These are phyloP conservation scores for Meyerozyma elateridarum DNA, from an alignment of 1,139 yeast genomes.

Conservation along the genomic window DNA sequence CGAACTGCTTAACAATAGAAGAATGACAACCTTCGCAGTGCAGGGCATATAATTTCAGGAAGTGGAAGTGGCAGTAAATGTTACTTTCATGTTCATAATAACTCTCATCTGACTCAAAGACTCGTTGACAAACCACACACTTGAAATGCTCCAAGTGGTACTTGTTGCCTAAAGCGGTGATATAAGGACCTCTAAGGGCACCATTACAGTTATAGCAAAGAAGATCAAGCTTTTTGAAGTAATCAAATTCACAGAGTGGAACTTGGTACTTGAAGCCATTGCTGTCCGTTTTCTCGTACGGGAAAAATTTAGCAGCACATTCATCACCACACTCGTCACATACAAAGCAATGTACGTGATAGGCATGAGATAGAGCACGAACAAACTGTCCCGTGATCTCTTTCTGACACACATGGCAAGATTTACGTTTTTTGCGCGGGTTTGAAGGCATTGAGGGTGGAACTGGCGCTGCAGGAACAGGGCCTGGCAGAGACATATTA, in stretches of 20 bases:
- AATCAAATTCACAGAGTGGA: constrained; percentile 90
- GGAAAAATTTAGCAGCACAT: constrained; percentile 72
- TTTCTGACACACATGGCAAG: constrained; percentile 60
- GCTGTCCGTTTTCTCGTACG: constrained; percentile 40
- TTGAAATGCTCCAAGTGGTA: constrained; percentile 95
- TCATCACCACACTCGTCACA: constrained; percentile 78
- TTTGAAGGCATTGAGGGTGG: constrained; percentile 2
- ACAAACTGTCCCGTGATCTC: constrained; percentile 79
- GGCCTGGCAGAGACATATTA: background rate
- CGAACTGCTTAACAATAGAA: constrained; percentile 90
- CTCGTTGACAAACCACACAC: constrained; percentile 81
- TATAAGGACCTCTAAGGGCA: constrained; percentile 89
- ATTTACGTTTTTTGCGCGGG: constrained; percentile 27
- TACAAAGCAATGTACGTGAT: constrained; percentile 82
- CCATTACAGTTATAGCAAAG: constrained; percentile 80
- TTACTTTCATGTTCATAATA: constrained; percentile 83
- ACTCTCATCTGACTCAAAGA: constrained; percentile 89
- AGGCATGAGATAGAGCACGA: constrained; percentile 74
- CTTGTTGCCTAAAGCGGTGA: constrained; percentile 87
- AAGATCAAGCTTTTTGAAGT: constrained; percentile 76
- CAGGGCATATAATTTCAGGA: constrained; percentile 77
- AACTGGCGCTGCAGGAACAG: background rate
- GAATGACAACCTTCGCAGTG: constrained; percentile 92
- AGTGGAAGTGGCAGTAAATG: constrained; percentile 89
- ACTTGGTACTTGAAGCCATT: constrained; percentile 41